A percentile compares a stretch with the other conserved stretches of the same genome.
These are phyloP conservation scores for Termitomyces sp. DNA, from an alignment of 768 basidiomycete genomes.

Conservation along the genomic window DNA sequence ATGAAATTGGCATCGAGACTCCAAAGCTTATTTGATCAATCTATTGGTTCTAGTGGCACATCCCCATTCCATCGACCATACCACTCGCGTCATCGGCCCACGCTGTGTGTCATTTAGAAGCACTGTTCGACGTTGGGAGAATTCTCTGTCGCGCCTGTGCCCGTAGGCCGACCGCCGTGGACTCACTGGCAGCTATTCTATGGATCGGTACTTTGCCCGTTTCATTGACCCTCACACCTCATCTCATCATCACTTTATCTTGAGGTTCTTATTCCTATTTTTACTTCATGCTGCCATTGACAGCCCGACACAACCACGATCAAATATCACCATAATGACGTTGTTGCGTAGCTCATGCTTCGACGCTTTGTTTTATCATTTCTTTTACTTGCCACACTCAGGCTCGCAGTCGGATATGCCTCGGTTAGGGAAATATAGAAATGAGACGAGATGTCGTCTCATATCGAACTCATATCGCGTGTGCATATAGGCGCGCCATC, in stretches of 20 bases:
- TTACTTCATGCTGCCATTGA: not conserved
- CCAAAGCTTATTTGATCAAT: slow-evolving; percentile 5
- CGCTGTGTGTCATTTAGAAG: not conserved
- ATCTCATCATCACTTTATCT: not conserved
- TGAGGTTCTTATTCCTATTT: not conserved
- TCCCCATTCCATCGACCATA: not conserved
- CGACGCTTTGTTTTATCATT: not conserved
- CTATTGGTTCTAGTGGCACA: not conserved
- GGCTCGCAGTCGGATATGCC: not conserved
- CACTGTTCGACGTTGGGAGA: not conserved
- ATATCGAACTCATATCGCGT: not conserved
- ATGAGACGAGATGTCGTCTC: not conserved
- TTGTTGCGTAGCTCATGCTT: slow-evolving; percentile 10
- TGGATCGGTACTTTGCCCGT: not conserved
- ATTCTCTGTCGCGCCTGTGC: slow-evolving; percentile 5
- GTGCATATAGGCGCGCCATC: not conserved
- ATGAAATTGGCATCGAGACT: not conserved
- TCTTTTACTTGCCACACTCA: not conserved
- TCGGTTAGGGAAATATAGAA: not conserved
- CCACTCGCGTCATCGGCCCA: not conserved
- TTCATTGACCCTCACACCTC: not conserved
- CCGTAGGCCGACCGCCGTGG: not conserved
- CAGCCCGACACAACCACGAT: not conserved
- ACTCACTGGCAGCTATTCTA: too few relatives aligned
- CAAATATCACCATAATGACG: not conserved